Percentiles rank a stretch among this genome's conserved stretches.
Conservation (phyloP, 305 asterid species). For the Fraxinus nigra region DNA sequence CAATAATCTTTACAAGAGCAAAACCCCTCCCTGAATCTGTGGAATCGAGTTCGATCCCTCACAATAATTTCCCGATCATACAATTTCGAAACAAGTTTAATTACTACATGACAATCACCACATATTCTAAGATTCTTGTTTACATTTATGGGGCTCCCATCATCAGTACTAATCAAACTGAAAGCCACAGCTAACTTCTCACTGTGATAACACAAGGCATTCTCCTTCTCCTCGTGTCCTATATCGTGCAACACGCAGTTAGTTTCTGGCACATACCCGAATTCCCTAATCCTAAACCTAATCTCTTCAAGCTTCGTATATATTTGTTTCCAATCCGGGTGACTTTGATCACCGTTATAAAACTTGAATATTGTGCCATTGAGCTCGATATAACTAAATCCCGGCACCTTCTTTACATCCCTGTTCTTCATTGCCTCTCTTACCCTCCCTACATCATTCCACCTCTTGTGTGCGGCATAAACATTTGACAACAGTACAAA, state of each 20-base stretch:
- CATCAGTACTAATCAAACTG: conserved; percentile 60
- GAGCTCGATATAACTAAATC: conserved; percentile 74
- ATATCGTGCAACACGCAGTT: conserved; percentile 81
- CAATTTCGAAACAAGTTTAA: conserved; percentile 71
- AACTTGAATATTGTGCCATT: conserved; percentile 56
- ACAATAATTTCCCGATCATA: conserved; percentile 70
- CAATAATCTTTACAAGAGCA: conserved; percentile 86
- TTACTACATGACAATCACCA: conserved; percentile 86
- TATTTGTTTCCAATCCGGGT: conserved; percentile 53
- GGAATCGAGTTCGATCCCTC: conserved; percentile 88
- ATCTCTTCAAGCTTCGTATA: conserved; percentile 73
- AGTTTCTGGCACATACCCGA: conserved; percentile 76
- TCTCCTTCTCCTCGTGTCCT: conserved; percentile 86
- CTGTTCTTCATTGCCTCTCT: conserved; percentile 72
- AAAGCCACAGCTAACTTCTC: conserved; percentile 92
- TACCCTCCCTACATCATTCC: conserved; percentile 79
- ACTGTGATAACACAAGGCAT: conserved; percentile 75
- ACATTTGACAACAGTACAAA: conserved; percentile 79
- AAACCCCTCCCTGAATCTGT: conserved; percentile 65
- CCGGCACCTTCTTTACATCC: conserved; percentile 77
- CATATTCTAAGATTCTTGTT: conserved; percentile 93
- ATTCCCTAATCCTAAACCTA: conserved; percentile 42
- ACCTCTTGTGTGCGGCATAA: conserved; percentile 75
- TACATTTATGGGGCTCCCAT: conserved; percentile 48
- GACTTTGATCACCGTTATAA: conserved; percentile 65